Evolutionary conservation across 2,329 filamentous ascomycete species (phyloP), one percentile per base, ranked within the genome.

Genomic region (Aspergillus luchuensis): DNA sequence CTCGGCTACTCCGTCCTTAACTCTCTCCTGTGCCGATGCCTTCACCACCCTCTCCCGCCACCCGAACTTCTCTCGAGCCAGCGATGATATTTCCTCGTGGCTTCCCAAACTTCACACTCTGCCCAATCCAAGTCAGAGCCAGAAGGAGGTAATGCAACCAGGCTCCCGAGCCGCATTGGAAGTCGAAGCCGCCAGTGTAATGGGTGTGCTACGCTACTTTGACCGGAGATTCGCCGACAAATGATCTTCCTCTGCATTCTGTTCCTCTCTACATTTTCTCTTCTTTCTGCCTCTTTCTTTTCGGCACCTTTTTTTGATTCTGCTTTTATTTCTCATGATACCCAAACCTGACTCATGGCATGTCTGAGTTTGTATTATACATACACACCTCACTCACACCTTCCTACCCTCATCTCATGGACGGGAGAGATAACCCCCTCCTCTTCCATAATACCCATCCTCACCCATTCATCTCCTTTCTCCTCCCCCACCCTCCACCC

Each of bases 141-240:
- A 19, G 10, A 21, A 19, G 41, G 69, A 78, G 41, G 62, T 78
- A 58, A 69, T 73, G 39, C 62, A 72, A 23, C 69, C 67, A 10
- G 66, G 61, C 5, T 63, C 69, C 15, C 67, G 77, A 54, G 83
- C 84, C 45, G 87, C 90, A 1, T 87, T 92, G 68, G 90, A 93
- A 73, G 89, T 93, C 15, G 90, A 93, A 76, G 89, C 90, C 6
- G 90, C 90, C 0, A 92, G 90, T 74, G 91, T 93, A 57, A 92
- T 93, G 90, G 89, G 89, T 45, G 90, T 92, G n/a, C 77, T 93
- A 61, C 91, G 90, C 74, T 88, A 90, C 64, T 93, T 93, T 76
- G 90, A 93, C 69, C 83, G 91, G 53, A 80, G 90, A 57, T 93
- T 93, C 58, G 76, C 76, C 39, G 75, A 77, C 55, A 77, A 77